These are phyloP conservation scores for Skeletonema marinoi DNA, from an alignment of 108 stramenopile species.

Conservation along the genomic window DNA sequence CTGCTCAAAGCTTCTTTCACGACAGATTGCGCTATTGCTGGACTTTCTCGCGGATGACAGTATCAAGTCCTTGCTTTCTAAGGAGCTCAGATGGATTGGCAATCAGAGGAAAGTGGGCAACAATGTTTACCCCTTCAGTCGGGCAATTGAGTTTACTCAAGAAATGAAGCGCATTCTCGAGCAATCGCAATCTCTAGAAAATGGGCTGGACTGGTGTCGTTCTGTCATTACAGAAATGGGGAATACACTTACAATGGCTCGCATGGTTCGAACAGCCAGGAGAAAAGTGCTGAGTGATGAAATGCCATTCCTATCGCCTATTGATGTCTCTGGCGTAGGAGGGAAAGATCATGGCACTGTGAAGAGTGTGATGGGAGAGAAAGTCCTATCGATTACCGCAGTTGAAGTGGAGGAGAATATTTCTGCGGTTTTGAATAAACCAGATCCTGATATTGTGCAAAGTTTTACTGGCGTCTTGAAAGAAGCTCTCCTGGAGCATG, in stretches of 20 bases:
- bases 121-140: slow-evolving; percentile 54
- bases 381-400: neutral
- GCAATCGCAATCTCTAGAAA: slow-evolving; percentile 9
- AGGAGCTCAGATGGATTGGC: slow-evolving; percentile 58
- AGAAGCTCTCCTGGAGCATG: slow-evolving; percentile 29
- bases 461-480: slow-evolving; percentile 49
- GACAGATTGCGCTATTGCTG: slow-evolving; percentile 48
- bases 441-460: slow-evolving; percentile 39
- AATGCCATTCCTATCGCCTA: slow-evolving; percentile 28
- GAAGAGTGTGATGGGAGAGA: neutral
- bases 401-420: slow-evolving; percentile 12
- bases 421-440: slow-evolving; percentile 5
- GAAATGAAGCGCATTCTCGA: slow-evolving; percentile 48
- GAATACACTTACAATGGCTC: slow-evolving; percentile 63
- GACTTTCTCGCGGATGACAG: slow-evolving; percentile 61
- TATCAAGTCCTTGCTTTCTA: slow-evolving; percentile 53
- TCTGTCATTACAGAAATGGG: slow-evolving; percentile 60
- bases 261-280: slow-evolving; percentile 32
- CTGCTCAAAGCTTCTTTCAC: neutral
- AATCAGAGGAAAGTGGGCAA: slow-evolving; percentile 52
- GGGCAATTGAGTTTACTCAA: slow-evolving; percentile 52
- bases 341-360: neutral
- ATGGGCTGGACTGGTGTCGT: slow-evolving; percentile 48
- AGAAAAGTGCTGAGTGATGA: slow-evolving; percentile 25
- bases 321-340: neutral